These are phyloP conservation scores for Rhytidiadelphus loreus DNA, from an alignment of 225 moss, liverwort and hornwort species.

Conservation along the genomic window DNA sequence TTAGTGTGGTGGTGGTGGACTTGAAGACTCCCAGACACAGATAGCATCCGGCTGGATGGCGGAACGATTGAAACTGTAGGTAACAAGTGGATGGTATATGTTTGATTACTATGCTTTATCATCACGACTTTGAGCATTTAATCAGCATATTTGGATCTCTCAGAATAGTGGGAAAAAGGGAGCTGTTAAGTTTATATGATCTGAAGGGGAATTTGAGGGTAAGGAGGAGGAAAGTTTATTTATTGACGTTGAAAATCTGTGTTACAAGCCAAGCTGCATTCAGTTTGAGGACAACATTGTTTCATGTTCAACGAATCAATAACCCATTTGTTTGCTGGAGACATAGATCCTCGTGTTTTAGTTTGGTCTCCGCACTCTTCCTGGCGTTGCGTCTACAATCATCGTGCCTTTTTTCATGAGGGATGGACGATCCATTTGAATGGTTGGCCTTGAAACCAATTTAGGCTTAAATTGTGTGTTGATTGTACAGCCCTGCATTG, in stretches of 20 bases:
- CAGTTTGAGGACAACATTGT: constrained; percentile 29
- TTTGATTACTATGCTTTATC: neutral
- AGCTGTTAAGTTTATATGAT: neutral
- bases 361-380: neutral
- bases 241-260: constrained; percentile 19
- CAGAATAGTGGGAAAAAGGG: neutral
- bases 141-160: constrained; percentile 8
- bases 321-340: neutral
- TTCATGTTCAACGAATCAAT: constrained; percentile 14
- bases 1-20: constrained; percentile 95
- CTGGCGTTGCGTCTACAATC: neutral
- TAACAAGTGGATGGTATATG: neutral
- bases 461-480: neutral
- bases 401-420: no score
- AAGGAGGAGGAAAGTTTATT: neutral
- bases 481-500: no score
- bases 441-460: neutral
- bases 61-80: constrained; percentile 1
- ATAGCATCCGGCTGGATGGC: constrained; percentile 23
- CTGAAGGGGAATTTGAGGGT: constrained; percentile 1
- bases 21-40: constrained; percentile 31
- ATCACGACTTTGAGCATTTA: constrained; percentile 1
- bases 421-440: neutral
- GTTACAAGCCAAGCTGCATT: constrained; percentile 28
- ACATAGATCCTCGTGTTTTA: neutral